Conservation (phyloP, 176 grass and related monocot genomes). For the Avena atlantica region DNA sequence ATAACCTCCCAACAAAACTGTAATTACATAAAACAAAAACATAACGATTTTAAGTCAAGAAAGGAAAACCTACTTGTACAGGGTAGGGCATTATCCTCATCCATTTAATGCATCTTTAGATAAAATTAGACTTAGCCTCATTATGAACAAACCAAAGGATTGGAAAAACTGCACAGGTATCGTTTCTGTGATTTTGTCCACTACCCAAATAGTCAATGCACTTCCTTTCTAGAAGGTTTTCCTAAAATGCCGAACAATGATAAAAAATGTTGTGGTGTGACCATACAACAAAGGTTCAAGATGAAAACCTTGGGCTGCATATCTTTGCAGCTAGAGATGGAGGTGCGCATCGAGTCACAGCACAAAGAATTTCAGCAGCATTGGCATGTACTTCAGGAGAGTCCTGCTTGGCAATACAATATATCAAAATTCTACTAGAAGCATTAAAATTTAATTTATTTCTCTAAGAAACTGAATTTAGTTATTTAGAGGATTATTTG, state of each 20-base stretch:
- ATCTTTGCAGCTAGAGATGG: conserved; percentile 88
- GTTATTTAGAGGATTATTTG: conserved; percentile 12
- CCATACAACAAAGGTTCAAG: background rate
- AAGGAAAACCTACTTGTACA: background rate
- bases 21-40: conserved; percentile 44
- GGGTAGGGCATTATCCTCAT: conserved; percentile 2
- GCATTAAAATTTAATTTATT: background rate
- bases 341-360: conserved; percentile 92
- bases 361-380: conserved; percentile 93
- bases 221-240: conserved; percentile 1
- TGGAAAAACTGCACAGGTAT: conserved; percentile 11
- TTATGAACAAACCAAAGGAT: conserved; percentile 3
- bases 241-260: background rate
- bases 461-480: conserved; percentile 14
- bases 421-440: conserved; percentile 34
- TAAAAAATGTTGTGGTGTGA: background rate
- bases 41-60: conserved; percentile 22
- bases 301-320: conserved; percentile 85
- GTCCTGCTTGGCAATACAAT: conserved; percentile 63
- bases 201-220: conserved; percentile 6
- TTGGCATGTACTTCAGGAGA: conserved; percentile 98
- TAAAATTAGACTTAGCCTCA: conserved; percentile 1
- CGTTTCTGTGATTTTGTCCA: conserved; percentile 11
- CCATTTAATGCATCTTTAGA: conserved; percentile 28
- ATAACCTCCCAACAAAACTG: conserved; percentile 96